phyloP scores from a whole-genome alignment of 345 rosid species.

The Gossypium thurberi region DNA sequence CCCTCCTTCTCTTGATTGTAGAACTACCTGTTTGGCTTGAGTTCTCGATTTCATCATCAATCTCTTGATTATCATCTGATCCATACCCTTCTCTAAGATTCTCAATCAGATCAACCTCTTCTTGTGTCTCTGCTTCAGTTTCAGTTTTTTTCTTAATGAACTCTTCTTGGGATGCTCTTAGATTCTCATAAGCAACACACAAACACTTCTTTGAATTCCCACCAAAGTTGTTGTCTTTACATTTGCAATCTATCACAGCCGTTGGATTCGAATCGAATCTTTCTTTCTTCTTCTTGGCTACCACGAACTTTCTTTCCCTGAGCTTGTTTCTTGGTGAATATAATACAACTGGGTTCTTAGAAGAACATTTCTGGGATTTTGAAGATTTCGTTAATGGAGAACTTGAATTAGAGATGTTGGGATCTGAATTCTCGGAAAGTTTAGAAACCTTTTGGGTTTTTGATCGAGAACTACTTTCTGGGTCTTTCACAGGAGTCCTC shows the following conservation, averaged over 20 bases:
- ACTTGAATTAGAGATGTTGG: conserved; percentile 49
- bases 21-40: conserved; percentile 24
- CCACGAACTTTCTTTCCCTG: conserved; percentile 69
- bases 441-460: conserved; percentile 29
- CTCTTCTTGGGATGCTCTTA: conserved; percentile 83
- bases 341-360: conserved; percentile 25
- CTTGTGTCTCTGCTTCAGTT: conserved; percentile 25
- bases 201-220: conserved; percentile 61
- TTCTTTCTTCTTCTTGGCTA: conserved; percentile 9
- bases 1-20: conserved; percentile 75
- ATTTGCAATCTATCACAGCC: background rate
- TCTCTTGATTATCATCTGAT: conserved; percentile 14
- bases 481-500: conserved; percentile 55
- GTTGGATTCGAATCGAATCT: background rate
- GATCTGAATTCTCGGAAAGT: conserved; percentile 57
- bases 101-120: conserved; percentile 21
- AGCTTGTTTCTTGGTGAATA: conserved; percentile 64
- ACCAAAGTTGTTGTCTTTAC: conserved; percentile 20
- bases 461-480: conserved; percentile 27
- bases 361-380: conserved; percentile 37
- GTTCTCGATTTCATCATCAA: conserved; percentile 18
- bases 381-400: conserved; percentile 54
- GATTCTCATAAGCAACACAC: conserved; percentile 66
- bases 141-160: conserved; percentile 40
- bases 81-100: conserved; percentile 18